A percentile compares a stretch with the other conserved stretches of the same genome.
Evolutionary conservation across 2,329 filamentous ascomycete species (phyloP).

Genomic region (Phyllosticta citriasiana): DNA sequence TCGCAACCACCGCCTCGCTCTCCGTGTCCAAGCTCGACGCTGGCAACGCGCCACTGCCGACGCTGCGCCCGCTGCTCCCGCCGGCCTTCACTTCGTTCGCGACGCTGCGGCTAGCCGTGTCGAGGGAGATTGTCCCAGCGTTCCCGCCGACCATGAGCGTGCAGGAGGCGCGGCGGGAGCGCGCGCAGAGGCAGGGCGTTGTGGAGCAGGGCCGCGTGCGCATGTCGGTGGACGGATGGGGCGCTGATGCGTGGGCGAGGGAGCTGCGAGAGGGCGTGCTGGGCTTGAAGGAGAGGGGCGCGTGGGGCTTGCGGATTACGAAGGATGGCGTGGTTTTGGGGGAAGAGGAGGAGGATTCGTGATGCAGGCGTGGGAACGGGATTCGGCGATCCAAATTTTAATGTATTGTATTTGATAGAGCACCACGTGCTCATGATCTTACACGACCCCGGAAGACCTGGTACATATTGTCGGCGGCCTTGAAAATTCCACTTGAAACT

Average conservation of each 20-base stretch:
- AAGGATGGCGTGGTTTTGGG: not conserved
- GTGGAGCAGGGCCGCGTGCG: not conserved
- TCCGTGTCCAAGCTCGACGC: not conserved
- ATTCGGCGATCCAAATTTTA: no score
- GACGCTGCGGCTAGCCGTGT: slow-evolving; percentile 25
- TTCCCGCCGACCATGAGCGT: not conserved
- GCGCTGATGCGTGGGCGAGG: not conserved
- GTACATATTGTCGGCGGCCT: not conserved
- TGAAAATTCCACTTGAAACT: not conserved
- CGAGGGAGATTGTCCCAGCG: slow-evolving; percentile 20
- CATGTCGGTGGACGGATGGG: not conserved
- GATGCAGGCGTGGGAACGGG: no score
- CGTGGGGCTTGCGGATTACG: not conserved
- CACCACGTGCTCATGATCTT: not conserved
- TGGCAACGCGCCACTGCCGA: not conserved
- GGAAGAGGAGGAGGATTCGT: not conserved
- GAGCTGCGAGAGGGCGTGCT: not conserved
- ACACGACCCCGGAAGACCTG: not conserved
- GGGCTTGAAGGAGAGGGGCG: not conserved
- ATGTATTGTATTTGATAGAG: not conserved
- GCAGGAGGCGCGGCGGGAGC: not conserved
- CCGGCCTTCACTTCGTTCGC: slow-evolving; percentile 20
- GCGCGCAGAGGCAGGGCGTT: not conserved
- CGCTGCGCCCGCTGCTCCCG: slow-evolving; percentile 18
- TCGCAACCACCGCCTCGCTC: slow-evolving; percentile 1